phyloP scores from a whole-genome alignment of 768 basidiomycete species.

The Tylopilus cervinicoccineus region DNA sequence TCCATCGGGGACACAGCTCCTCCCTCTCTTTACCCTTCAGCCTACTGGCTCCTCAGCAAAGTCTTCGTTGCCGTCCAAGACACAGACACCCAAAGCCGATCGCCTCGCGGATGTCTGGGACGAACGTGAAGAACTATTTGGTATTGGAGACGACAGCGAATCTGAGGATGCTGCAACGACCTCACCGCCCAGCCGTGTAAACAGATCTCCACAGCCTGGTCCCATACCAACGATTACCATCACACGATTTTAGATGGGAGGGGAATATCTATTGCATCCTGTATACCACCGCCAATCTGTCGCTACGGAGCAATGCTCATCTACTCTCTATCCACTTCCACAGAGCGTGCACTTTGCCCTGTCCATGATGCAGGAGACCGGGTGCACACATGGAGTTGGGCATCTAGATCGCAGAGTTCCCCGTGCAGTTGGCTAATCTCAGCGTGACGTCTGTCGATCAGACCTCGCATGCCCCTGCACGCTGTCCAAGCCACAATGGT shows the following conservation, averaged over 20 bases:
- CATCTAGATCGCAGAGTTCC: slow-evolving; percentile 40
- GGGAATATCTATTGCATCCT: slow-evolving; percentile 22
- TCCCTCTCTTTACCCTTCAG: slow-evolving; percentile 44
- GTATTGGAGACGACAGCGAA: slow-evolving; percentile 60
- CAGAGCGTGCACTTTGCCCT: neutral
- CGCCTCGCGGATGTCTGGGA: slow-evolving; percentile 70
- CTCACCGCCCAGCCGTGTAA: slow-evolving; percentile 1
- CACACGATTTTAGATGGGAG: slow-evolving; percentile 21
- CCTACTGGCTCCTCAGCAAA: slow-evolving; percentile 14
- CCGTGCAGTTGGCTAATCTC: slow-evolving; percentile 43
- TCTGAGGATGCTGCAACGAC: slow-evolving; percentile 38
- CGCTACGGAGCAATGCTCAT: slow-evolving; percentile 3
- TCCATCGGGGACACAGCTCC: slow-evolving; percentile 48
- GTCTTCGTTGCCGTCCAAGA: slow-evolving; percentile 23
- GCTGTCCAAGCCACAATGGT: slow-evolving; percentile 48
- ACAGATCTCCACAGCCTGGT: slow-evolving; percentile 3
- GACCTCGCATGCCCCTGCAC: slow-evolving; percentile 41
- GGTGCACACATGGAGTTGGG: slow-evolving; percentile 24
- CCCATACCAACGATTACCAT: slow-evolving; percentile 28
- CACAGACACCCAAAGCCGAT: slow-evolving; percentile 26
- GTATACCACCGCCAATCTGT: slow-evolving; percentile 24
- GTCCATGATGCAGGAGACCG: slow-evolving; percentile 9
- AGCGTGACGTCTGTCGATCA: slow-evolving; percentile 38
- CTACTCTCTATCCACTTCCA: slow-evolving; percentile 10
- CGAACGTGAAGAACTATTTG: slow-evolving; percentile 73